Evolutionary conservation across 1,284 basidiomycete species (phyloP).

Genomic region (Ganoderma lucidum): DNA sequence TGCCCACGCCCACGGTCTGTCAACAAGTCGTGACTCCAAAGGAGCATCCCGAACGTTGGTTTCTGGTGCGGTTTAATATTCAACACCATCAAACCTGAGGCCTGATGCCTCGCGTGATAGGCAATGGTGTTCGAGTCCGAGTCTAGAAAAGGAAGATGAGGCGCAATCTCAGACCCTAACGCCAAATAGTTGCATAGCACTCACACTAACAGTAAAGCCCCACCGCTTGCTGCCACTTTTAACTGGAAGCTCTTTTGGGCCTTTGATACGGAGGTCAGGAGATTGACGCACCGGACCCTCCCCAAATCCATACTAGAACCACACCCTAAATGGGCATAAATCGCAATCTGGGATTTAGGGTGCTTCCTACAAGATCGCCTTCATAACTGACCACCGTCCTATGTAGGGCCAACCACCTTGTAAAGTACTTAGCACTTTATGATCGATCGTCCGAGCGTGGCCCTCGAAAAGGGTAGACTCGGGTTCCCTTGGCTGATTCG

Average conservation of each 20-base stretch:
- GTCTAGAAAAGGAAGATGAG: not conserved
- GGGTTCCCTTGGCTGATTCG: not conserved
- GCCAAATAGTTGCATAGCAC: not conserved
- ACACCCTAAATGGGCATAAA: not conserved
- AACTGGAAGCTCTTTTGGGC: not conserved
- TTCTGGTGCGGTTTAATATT: not conserved
- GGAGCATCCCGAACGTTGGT: not conserved
- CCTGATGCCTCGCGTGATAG: not conserved
- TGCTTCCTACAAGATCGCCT: not conserved
- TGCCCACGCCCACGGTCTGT: not conserved
- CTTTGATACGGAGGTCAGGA: not conserved
- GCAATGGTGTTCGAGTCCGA: not conserved
- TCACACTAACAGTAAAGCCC: not conserved
- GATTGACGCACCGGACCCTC: not conserved
- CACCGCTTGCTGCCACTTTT: not conserved
- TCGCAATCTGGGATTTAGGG: not conserved
- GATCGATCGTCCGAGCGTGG: not conserved
- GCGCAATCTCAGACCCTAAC: not conserved
- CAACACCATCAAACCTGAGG: constrained; percentile 1
- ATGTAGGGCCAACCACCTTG: not conserved
- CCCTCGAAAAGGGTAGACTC: not conserved
- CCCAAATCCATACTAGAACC: not conserved
- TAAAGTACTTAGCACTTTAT: not conserved
- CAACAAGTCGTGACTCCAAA: not conserved
- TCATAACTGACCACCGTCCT: not conserved